These are phyloP conservation scores for Solanum sejunctum DNA, from an alignment of 257 asterid species.

Conservation along the genomic window DNA sequence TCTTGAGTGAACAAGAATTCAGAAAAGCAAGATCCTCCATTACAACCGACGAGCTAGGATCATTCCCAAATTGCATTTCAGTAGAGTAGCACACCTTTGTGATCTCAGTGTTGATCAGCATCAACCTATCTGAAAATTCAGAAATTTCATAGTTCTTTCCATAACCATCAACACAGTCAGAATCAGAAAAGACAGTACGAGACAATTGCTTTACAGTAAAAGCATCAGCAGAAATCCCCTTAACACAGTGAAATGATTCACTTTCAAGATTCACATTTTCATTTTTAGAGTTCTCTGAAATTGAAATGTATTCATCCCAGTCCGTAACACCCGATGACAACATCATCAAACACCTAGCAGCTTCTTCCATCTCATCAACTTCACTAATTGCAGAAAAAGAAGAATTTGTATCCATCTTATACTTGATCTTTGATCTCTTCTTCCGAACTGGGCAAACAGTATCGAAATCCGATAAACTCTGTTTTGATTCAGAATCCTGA, in stretches of 20 bases:
- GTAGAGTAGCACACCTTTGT: not conserved
- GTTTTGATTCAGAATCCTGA: conserved; percentile 14
- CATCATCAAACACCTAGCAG: conserved; percentile 58
- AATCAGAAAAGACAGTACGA: conserved; percentile 11
- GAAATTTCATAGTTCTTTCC: conserved; percentile 1
- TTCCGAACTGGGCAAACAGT: conserved; percentile 36
- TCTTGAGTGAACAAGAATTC: conserved; percentile 8
- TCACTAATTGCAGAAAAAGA: conserved; percentile 19
- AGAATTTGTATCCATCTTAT: conserved; percentile 19
- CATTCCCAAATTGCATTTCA: not conserved
- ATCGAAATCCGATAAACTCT: conserved; percentile 28
- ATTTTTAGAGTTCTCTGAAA: not conserved
- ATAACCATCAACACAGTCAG: conserved; percentile 1
- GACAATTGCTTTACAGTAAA: conserved; percentile 2
- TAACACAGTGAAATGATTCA: not conserved
- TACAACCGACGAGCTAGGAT: not conserved
- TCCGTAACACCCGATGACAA: conserved; percentile 42
- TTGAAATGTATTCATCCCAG: conserved; percentile 1
- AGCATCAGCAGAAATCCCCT: not conserved
- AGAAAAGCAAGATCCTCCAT: not conserved
- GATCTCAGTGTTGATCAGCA: conserved; percentile 1
- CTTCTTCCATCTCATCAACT: conserved; percentile 31
- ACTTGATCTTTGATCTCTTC: conserved; percentile 54
- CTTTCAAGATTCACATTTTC: conserved; percentile 1
- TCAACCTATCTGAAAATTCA: not conserved